phyloP scores from a whole-genome alignment of 345 rosid species.

The Brassica nigra region DNA sequence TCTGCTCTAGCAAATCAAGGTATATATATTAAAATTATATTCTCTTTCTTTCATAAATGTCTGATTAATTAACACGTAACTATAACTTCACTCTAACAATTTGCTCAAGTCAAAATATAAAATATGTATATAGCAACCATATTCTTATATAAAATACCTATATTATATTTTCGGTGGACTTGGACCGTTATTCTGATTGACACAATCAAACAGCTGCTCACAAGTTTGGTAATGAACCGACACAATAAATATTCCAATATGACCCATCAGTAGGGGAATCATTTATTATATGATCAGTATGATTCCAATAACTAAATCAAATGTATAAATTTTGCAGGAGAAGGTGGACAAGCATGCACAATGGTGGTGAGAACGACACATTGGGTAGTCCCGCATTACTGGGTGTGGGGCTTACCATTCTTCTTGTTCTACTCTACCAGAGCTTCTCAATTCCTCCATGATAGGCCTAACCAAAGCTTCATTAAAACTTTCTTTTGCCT shows the following conservation, averaged over 20 bases:
- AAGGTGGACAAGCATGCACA: slow-evolving; percentile 66
- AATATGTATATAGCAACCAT: not conserved
- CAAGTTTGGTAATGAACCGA: slow-evolving; percentile 8
- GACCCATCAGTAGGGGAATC: not conserved
- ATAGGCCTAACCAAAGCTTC: slow-evolving; percentile 67
- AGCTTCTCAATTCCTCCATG: slow-evolving; percentile 77
- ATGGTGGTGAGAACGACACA: slow-evolving; percentile 76
- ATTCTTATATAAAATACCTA: not conserved
- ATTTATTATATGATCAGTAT: not conserved
- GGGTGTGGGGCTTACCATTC: slow-evolving; percentile 91
- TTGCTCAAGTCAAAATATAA: slow-evolving; percentile 12
- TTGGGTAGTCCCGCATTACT: slow-evolving; percentile 85
- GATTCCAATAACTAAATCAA: slow-evolving; percentile 14
- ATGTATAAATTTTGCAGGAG: slow-evolving; percentile 40
- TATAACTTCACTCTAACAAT: slow-evolving; percentile 13
- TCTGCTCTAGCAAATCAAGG: slow-evolving; percentile 90
- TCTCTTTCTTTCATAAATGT: not conserved
- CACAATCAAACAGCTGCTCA: slow-evolving; percentile 15
- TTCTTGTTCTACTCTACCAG: slow-evolving; percentile 85
- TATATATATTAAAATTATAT: slow-evolving; percentile 11
- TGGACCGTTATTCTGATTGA: slow-evolving; percentile 11
- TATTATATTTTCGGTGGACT: slow-evolving; percentile 15
- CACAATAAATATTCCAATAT: not conserved
- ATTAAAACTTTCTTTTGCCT: slow-evolving; percentile 55
- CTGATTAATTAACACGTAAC: slow-evolving; percentile 8